Percentiles rank a stretch among this genome's conserved stretches.
These are phyloP conservation scores for Metroxylon sagu DNA, from an alignment of 176 grass and related monocot genomes.

Conservation along the genomic window DNA sequence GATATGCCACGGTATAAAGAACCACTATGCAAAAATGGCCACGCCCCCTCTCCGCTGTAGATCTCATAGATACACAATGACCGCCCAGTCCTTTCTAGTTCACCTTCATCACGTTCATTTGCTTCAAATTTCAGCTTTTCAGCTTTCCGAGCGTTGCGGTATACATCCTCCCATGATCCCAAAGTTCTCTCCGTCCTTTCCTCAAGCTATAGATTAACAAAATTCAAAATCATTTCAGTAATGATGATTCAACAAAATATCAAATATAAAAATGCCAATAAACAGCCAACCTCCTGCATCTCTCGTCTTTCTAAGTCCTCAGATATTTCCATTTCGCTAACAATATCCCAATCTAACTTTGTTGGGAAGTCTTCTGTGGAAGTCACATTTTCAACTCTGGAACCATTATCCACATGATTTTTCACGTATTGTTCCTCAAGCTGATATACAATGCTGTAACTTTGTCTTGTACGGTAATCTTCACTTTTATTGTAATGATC, in stretches of 20 bases:
- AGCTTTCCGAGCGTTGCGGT: constrained; percentile 66
- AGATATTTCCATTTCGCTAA: constrained; percentile 63
- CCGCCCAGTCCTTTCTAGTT: constrained; percentile 83
- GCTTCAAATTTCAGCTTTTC: constrained; percentile 74
- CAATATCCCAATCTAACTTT: constrained; percentile 62
- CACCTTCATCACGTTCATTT: constrained; percentile 87
- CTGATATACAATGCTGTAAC: constrained; percentile 32
- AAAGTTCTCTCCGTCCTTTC: constrained; percentile 78
- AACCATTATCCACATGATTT: constrained; percentile 27
- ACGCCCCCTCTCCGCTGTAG: constrained; percentile 71
- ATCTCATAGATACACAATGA: constrained; percentile 85
- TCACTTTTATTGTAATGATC: constrained; percentile 23
- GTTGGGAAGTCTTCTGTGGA: constrained; percentile 48
- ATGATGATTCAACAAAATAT: constrained; percentile 6
- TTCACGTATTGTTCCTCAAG: constrained; percentile 43
- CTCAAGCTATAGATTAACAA: constrained; percentile 52
- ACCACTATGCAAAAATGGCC: constrained; percentile 80
- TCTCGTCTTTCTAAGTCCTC: constrained; percentile 77
- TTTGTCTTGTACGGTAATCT: constrained; percentile 1
- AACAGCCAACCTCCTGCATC: constrained; percentile 64
- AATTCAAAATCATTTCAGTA: not conserved
- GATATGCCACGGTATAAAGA: constrained; percentile 89
- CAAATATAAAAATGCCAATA: not conserved
- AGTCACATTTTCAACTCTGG: constrained; percentile 42
- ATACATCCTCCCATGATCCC: constrained; percentile 92